Percentiles rank a stretch among this genome's conserved stretches.
Evolutionary conservation across 495 filamentous ascomycete genomes (phyloP).

Genomic region (Trichoderma reesei): DNA sequence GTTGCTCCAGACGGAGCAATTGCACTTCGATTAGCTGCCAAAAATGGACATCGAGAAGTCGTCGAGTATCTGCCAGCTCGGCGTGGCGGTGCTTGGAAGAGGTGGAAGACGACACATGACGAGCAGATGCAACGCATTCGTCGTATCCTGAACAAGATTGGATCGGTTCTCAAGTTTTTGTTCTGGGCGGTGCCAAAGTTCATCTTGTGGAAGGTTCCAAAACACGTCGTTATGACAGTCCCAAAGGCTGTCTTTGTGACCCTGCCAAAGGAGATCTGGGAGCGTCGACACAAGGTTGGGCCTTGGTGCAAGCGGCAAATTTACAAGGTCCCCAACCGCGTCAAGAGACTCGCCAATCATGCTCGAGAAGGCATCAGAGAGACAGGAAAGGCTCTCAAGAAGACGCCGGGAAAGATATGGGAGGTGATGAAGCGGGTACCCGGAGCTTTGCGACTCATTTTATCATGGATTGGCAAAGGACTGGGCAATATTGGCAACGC

Average conservation of each 20-base stretch:
- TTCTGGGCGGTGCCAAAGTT: constrained; percentile 24
- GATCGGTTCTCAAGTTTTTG: constrained; percentile 18
- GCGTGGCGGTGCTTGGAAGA: constrained; percentile 22
- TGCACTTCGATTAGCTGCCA: constrained; percentile 23
- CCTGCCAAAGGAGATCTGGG: constrained; percentile 19
- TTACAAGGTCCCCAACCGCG: constrained; percentile 19
- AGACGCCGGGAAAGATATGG: constrained; percentile 16
- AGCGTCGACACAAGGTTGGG: constrained; percentile 11
- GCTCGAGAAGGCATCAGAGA: constrained; percentile 9
- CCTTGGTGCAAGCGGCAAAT: constrained; percentile 20
- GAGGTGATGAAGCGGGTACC: constrained; percentile 23
- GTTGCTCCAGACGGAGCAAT: constrained; percentile 24
- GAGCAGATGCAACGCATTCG: not conserved
- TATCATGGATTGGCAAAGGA: constrained; percentile 25
- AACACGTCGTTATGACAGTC: constrained; percentile 23
- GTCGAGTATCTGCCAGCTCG: constrained; percentile 22
- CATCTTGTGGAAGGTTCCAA: constrained; percentile 23
- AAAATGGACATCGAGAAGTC: constrained; percentile 20
- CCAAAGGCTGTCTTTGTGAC: constrained; percentile 15
- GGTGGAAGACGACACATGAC: no score
- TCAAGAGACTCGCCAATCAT: constrained; percentile 16
- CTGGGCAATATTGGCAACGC: constrained; percentile 21
- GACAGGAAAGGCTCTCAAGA: not conserved
- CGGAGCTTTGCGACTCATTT: constrained; percentile 18
- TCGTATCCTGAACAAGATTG: constrained; percentile 16